Conservation (phyloP, 2,329 filamentous ascomycete species). For the Paraphaeosphaeria sporulosa region DNA sequence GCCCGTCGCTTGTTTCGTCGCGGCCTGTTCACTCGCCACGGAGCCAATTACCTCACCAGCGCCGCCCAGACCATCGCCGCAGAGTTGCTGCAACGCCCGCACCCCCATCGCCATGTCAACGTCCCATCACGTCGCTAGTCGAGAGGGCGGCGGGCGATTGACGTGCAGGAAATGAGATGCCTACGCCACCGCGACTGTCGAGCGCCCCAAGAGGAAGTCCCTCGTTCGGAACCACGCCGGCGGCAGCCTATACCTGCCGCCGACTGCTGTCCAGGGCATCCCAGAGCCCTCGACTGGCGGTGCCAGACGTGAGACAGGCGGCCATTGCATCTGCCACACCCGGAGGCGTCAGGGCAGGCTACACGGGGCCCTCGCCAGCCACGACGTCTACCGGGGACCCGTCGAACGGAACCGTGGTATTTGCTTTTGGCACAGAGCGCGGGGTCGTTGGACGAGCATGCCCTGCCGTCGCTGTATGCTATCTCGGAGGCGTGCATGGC, state of each 20-base stretch:
- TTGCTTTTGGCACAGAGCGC: constrained; percentile 30
- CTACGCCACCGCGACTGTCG: constrained; percentile 21
- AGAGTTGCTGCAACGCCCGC: constrained; percentile 22
- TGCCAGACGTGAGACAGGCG: constrained; percentile 28
- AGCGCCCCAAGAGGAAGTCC: constrained; percentile 23
- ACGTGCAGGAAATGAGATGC: constrained; percentile 29
- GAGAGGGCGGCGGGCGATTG: constrained; percentile 29
- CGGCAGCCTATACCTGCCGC: constrained; percentile 15
- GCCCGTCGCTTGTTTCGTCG: constrained; percentile 36
- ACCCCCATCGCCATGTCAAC: constrained; percentile 36
- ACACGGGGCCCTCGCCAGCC: constrained; percentile 18
- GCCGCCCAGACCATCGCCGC: constrained; percentile 14
- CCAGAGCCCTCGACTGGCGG: neutral
- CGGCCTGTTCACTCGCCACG: constrained; percentile 22
- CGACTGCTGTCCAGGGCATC: constrained; percentile 1
- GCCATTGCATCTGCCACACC: constrained; percentile 30
- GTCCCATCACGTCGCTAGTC: constrained; percentile 35
- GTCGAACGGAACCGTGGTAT: constrained; percentile 39
- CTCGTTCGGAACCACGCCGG: constrained; percentile 19
- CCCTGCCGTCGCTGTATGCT: constrained; percentile 19
- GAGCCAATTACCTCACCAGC: constrained; percentile 34
- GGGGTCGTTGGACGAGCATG: constrained; percentile 28
- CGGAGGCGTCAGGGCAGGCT: constrained; percentile 24
- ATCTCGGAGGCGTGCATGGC: constrained; percentile 33
- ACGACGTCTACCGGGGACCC: constrained; percentile 34